Conservation (phyloP, 306 rosid species). For the Prosopis cineraria region DNA sequence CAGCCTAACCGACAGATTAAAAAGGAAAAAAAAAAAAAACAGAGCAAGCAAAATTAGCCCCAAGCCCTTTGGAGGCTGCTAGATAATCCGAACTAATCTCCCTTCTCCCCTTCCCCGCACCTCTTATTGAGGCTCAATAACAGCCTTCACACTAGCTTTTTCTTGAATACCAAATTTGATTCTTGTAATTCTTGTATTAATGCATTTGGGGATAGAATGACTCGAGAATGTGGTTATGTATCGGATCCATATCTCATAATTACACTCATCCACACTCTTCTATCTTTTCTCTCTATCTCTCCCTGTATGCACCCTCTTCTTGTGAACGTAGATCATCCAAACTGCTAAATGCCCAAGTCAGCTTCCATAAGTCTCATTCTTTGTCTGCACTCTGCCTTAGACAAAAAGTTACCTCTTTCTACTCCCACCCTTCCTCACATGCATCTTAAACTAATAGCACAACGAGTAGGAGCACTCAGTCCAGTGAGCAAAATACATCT, state of each 20-base stretch:
- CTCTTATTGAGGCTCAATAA: constrained; percentile 1
- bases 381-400: neutral
- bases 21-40: neutral
- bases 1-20: neutral
- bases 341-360: neutral
- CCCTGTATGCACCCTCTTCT: neutral
- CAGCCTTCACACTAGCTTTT: neutral
- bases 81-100: neutral
- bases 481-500: neutral
- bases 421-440: neutral
- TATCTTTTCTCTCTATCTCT: neutral
- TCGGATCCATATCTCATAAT: neutral
- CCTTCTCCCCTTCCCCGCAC: neutral
- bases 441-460: neutral
- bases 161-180: neutral
- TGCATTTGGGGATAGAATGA: neutral
- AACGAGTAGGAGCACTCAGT: neutral
- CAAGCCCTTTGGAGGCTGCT: neutral
- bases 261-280: neutral
- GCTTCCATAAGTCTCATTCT: neutral
- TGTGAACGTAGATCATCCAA: no score
- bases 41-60: neutral
- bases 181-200: neutral
- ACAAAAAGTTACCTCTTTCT: neutral
- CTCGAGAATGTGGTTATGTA: neutral